These are phyloP conservation scores for Backusella westeae DNA, from an alignment of 192 early-diverging fungal genomes.

Conservation along the genomic window DNA sequence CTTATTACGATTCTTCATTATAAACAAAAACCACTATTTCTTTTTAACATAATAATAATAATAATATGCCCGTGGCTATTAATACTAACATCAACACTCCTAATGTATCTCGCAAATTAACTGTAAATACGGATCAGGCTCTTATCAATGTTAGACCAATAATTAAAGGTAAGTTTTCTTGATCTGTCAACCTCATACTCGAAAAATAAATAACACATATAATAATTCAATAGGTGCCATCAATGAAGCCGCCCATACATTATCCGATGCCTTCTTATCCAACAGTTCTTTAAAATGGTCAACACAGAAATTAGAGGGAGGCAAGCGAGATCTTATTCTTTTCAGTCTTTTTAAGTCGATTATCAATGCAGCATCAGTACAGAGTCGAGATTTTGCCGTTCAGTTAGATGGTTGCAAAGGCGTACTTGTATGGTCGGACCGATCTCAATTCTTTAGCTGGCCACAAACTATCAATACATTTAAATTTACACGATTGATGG, in stretches of 20 bases:
- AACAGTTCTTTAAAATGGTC: conserved; percentile 21
- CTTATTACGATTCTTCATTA: not conserved
- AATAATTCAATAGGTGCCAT: conserved; percentile 23
- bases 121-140: conserved; percentile 14
- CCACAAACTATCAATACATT: conserved; percentile 1
- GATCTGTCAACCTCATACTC: not conserved
- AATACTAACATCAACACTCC: not conserved
- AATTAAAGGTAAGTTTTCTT: conserved; percentile 12
- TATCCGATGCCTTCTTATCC: conserved; percentile 25
- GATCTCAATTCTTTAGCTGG: conserved; percentile 11
- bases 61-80: conserved; percentile 9
- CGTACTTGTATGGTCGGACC: conserved; percentile 28
- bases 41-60: not conserved
- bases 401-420: conserved; percentile 41
- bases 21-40: not conserved
- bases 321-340: conserved; percentile 9
- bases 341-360: conserved; percentile 25
- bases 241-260: conserved; percentile 32
- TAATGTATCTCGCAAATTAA: conserved; percentile 29
- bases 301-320: not conserved
- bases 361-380: conserved; percentile 19
- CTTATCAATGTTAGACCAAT: conserved; percentile 10
- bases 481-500: conserved; percentile 5
- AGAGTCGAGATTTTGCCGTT: conserved; percentile 32
- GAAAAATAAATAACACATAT: not conserved